Base-by-base conservation (phyloP, 768 basidiomycete species). In the Cystofilobasidium bisporidii region DNA sequence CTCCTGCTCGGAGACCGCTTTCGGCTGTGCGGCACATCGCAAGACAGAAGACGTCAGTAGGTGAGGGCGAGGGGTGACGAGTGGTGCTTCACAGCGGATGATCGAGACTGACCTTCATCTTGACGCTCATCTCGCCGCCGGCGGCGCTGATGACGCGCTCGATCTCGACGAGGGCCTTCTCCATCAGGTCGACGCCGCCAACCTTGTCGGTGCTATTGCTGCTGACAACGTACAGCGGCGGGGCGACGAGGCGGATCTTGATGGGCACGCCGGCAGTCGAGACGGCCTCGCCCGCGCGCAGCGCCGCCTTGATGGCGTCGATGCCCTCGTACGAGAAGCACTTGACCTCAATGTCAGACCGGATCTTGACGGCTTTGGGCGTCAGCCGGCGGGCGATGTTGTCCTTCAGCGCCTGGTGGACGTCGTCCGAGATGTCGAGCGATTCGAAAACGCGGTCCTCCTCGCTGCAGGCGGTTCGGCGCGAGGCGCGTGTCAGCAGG, bases 121-220 rank as follows among this genome's bases (percentile, higher is more conserved):
- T 98, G 43, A 99, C 87, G 38, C 88, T 81, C 67, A 98, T 80
- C 57, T 83, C 85, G 2, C 96, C 96, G 6, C 91, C 90, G 72
- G 87, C 84, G 69, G 84, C 82, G 74, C 89, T 86, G 67, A 99
- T 94, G 17, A 86, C 85, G 70, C 79, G 79, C 69, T 90, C 90
- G 69, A 99, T 98, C 12, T 85, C 81, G 74, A 93, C 91, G 68
- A 98, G 91, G 0, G 94, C 92, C 63, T 88, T 85, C 75, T 98
- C 96, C 63, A 99, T 83, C 41, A 88, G 83, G 69, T 98, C 96
- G 10, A 97, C 88, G 59, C 94, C 88, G 47, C 87, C 87, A 72
- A 86, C 87, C 83, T 98, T 99, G 79, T 99, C 96, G 9, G 94
- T 98, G 17, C 91, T 88, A 71, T 97, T 98, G 33, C 91, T 93